phyloP scores from a whole-genome alignment of 139 green algal genomes.

The Tetraselmis striata region DNA sequence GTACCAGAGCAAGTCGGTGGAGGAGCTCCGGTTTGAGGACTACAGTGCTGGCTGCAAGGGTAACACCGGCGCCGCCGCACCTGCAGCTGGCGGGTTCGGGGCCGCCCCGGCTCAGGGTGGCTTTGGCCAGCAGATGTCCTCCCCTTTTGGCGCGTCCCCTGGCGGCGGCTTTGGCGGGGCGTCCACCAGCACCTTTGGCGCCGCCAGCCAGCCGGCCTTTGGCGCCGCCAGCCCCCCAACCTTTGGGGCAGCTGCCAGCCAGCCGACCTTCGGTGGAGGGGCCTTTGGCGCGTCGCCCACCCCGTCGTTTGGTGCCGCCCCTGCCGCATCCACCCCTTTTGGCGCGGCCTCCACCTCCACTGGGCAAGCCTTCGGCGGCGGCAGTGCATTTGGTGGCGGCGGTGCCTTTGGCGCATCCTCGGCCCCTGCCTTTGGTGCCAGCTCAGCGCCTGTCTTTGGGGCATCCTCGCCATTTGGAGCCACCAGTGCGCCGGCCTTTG shows the following conservation, averaged over 20 bases:
- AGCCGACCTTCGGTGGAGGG: conserved; percentile 34
- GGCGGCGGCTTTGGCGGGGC: conserved; percentile 5
- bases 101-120: conserved; percentile 14
- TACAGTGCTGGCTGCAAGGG: conserved; percentile 61
- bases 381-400: conserved; percentile 12
- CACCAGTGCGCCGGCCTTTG: conserved; percentile 8
- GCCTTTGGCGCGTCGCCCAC: conserved; percentile 21
- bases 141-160: conserved; percentile 37
- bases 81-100: conserved; percentile 1
- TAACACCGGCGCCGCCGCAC: conserved; percentile 5
- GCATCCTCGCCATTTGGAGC: not conserved
- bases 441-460: conserved; percentile 22
- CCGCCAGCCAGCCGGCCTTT: conserved; percentile 34
- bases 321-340: conserved; percentile 20
- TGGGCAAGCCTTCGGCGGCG: not conserved
- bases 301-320: conserved; percentile 29
- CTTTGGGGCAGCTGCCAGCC: conserved; percentile 37
- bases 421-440: conserved; percentile 15
- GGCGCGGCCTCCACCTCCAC: conserved; percentile 14
- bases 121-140: conserved; percentile 27
- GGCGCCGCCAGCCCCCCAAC: conserved; percentile 33
- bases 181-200: conserved; percentile 29
- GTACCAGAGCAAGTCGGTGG: conserved; percentile 66
- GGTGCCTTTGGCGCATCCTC: conserved; percentile 24
- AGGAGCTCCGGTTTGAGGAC: conserved; percentile 89